Base-by-base conservation (phyloP, 1,139 yeast genomes). In the Yamadazyma triangularis region DNA sequence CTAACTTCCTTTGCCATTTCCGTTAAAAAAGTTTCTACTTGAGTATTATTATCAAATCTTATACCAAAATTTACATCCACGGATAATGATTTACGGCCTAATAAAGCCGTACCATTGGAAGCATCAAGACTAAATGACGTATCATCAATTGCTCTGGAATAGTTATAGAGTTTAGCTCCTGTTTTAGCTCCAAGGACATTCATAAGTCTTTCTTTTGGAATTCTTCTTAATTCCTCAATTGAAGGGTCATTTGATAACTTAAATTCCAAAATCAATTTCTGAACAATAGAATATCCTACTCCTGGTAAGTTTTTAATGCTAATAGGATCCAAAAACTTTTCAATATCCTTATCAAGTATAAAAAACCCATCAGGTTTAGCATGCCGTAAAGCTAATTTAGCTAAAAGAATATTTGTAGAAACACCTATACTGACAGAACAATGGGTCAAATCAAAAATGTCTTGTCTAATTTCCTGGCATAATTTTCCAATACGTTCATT, bases 21-120 rank as follows among this genome's bases (percentile, higher is more conserved):
- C 28, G 65, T 59, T 13, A 86, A 50, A 48, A 91, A 91, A 4
- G 39, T 48, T 37, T 81, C 89, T 15, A 82, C 73, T 44, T 89
- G 86, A 2, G 56, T 53, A 15, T 71, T 64, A 0, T 60, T 63
- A 18, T 76, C 73, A 39, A 89, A 83, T 31, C 97, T 53, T 0
- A 91, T 84, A 0, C 96, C 97, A 80, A 87, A 91, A 40, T 88
- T 86, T 21, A 91, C 83, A 52, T 91, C 97, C 8, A 87, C 86
- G 0, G 95, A 87, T 0, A 91, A 72, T 0, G 94, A 74, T 45
- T 86, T 87, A 20, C 95, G 68, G 0, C 71, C 69, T 4, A 66
- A 45, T 3, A 60, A 63, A 28, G 59, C 66, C 15, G 65, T 64
- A 24, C 73, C 70, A 11, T 63, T 60, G 4, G 55, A 40, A 2